Base-by-base conservation (phyloP, 768 basidiomycete species). In the Trametes coccinea region DNA sequence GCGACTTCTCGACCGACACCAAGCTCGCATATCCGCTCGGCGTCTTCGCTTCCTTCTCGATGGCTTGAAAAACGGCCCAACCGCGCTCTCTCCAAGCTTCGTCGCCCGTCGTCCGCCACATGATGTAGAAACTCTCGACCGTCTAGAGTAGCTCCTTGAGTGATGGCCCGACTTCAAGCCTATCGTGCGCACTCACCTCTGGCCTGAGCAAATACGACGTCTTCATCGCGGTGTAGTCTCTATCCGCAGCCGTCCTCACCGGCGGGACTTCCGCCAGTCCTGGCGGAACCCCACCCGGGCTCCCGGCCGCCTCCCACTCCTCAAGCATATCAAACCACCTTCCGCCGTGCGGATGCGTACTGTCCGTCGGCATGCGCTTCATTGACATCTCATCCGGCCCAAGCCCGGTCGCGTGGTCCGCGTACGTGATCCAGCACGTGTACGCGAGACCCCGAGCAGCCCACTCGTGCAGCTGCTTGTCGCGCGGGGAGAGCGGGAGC, bases 371-470 rank as follows among this genome's bases (percentile, higher is more conserved):
- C 39, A 56, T 44, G 53, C 53, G 44, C 56, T 52, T 16, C 67
- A 68, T 69, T 16, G 47, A 29, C 33, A 83, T 78, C 64, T 82
- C 81, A 62, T 93, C 91, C 1, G 90, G 88, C 8, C 85, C 87
- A 33, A 93, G 73, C 1, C 91, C 90, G 0, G 82, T 80, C 3
- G 81, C 79, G 62, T 87, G 83, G 69, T 93, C 90, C 1, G 85
- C 87, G 66, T 92, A 92, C 47, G 83, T 83, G 34, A 84, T 67
- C 77, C 84, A 91, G 68, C 90, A 93, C 11, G 82, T 89, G 60
- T 89, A 79, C 22, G 88, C 87, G 22, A 93, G 77, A 14, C 88
- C 90, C 66, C 87, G 80, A 0, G 90, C 91, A 2, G 88, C 90
- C 88, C 87, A 91, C 57, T 83, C 71, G 68, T 92, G 90, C 29